Conservation (phyloP, 2,329 filamentous ascomycete genomes). For the Furcasterigmium furcatum region DNA sequence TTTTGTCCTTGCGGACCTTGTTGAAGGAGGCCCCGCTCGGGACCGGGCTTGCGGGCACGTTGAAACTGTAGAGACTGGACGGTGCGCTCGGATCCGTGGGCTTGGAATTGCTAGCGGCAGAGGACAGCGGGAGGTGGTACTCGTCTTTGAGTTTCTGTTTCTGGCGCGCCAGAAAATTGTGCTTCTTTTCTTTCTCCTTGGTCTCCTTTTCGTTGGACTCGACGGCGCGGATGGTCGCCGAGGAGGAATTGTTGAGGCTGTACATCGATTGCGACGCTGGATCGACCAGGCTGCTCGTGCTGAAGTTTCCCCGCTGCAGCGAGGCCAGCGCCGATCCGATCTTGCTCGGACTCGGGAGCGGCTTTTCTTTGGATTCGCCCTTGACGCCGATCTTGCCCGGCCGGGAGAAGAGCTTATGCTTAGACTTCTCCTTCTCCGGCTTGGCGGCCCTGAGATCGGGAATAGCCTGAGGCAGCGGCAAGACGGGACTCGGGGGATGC, state of each 20-base stretch:
- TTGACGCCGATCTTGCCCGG: constrained; percentile 74
- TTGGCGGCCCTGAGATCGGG: constrained; percentile 55
- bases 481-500: constrained; percentile 27
- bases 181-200: constrained; percentile 73
- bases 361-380: constrained; percentile 62
- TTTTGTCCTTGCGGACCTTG: constrained; percentile 85
- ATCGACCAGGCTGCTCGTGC: constrained; percentile 69
- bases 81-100: constrained; percentile 73
- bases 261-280: constrained; percentile 60
- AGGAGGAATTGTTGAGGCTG: constrained; percentile 71
- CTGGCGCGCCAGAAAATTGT: constrained; percentile 75
- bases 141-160: constrained; percentile 79
- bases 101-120: constrained; percentile 72
- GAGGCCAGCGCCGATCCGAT: constrained; percentile 64
- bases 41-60: constrained; percentile 67
- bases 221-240: constrained; percentile 68
- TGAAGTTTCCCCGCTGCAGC: constrained; percentile 63
- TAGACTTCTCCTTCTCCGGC: constrained; percentile 69
- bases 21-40: constrained; percentile 64
- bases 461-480: constrained; percentile 30
- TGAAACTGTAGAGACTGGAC: constrained; percentile 76
- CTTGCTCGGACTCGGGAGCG: constrained; percentile 70
- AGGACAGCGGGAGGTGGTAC: constrained; percentile 68
- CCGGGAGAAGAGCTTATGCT: constrained; percentile 78
- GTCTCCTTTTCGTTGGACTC: constrained; percentile 47